Evolutionary conservation across 352 stramenopile species (phyloP), one percentile per base, ranked within the genome.

Genomic region (Pythium myriotylum): DNA sequence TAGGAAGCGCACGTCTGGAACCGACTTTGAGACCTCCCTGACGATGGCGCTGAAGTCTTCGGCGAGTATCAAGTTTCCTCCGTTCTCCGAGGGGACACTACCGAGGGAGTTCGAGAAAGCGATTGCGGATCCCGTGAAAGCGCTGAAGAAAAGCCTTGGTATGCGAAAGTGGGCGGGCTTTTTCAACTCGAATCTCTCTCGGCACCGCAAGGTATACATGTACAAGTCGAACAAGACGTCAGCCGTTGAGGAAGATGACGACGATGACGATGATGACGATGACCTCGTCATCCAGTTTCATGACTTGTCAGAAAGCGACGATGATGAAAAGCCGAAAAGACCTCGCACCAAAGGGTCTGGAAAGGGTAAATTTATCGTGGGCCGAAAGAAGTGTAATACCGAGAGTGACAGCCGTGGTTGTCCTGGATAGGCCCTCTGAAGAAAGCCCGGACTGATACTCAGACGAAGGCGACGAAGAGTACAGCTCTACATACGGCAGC

Each of bases 61-160:
- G 27, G 80, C 80, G 40, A 72, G 62, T n/a, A 63, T 60, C n/a
- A 74, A 76, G 54, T 77, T 89, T 43, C 80, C 80, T 3, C 76
- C 59, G 26, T 89, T 89, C 67, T 53, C 67, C 14, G 39, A 55
- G 13, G 76, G 80, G 14, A 79, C 77, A n/a, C 42, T 89, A 23
- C 76, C 76, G 6, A 49, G 61, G 12, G 48, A 80, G 37, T 86
- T 72, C 42, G 62, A 64, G 17, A 20, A 22, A 12, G 42, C 42
- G 4, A 45, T 70, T 12, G 52, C 74, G 3, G 54, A 74, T 47
- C 70, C 68, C 6, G 73, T 87, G 42, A 76, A 67, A 27, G 59
- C 62, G 29, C 76, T 70, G 62, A 76, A 74, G 59, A 81, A 65
- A 17, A 46, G 37, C 1, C 75, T 84, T 49, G 76, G 76, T 8